Percentiles rank a stretch among this genome's conserved stretches.
phyloP scores from a whole-genome alignment of 2,329 filamentous ascomycete species.

The Hyphodiscus sp. region DNA sequence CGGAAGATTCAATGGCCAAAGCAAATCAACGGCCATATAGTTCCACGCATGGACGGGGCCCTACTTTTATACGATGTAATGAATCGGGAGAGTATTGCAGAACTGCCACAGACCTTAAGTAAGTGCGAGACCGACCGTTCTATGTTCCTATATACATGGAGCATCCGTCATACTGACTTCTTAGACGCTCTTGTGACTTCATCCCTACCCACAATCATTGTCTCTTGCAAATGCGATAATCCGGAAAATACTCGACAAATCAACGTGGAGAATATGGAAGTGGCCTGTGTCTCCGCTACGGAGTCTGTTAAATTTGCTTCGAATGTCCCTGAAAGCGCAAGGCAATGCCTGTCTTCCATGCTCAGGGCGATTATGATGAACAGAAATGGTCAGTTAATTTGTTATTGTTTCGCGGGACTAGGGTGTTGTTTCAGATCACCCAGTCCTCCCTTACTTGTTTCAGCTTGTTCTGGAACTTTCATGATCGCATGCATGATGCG shows the following conservation, averaged over 20 bases:
- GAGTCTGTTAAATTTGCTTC: conserved; percentile 68
- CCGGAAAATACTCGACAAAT: conserved; percentile 64
- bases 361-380: conserved; percentile 63
- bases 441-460: neutral
- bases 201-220: conserved; percentile 69
- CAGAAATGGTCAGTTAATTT: conserved; percentile 55
- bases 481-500: neutral
- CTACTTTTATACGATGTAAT: conserved; percentile 84
- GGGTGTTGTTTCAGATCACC: neutral
- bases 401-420: conserved; percentile 5
- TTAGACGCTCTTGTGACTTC: conserved; percentile 68
- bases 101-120: conserved; percentile 74
- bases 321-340: conserved; percentile 63
- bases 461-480: conserved; percentile 1
- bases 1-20: conserved; percentile 60
- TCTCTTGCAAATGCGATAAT: conserved; percentile 85
- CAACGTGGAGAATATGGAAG: conserved; percentile 61
- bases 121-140: conserved; percentile 33
- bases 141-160: neutral
- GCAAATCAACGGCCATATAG: conserved; percentile 61
- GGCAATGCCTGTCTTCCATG: conserved; percentile 69
- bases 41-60: conserved; percentile 75
- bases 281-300: conserved; percentile 61
- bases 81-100: conserved; percentile 65
- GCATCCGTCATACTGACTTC: conserved; percentile 12